Evolutionary conservation across 148 eudicot genomes (phyloP).

Genomic region (Vaccinium myrtillus): DNA sequence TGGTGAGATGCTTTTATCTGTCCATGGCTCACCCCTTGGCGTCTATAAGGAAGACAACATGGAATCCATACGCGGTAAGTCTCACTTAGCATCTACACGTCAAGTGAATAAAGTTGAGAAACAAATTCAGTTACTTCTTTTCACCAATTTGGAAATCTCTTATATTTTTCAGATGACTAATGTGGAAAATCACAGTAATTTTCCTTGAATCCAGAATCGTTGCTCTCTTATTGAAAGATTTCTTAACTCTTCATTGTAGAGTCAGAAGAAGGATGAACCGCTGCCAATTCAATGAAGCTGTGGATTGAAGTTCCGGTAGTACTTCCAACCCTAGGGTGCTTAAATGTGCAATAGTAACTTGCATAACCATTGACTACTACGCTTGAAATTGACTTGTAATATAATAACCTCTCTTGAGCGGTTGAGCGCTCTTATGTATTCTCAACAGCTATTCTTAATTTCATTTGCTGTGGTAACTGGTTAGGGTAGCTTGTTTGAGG

Average conservation of each 20-base stretch:
- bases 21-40: slow-evolving; percentile 95
- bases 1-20: slow-evolving; percentile 93
- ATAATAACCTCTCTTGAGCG: too few relatives aligned
- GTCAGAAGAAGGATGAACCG: slow-evolving; percentile 35
- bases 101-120: background rate
- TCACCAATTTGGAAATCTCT: background rate
- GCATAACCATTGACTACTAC: background rate
- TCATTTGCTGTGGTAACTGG: background rate
- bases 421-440: too few relatives aligned
- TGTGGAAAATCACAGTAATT: background rate
- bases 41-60: slow-evolving; percentile 89
- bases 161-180: background rate
- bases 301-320: background rate
- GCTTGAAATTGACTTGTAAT: background rate
- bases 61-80: slow-evolving; percentile 80
- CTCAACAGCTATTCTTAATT: too few relatives aligned
- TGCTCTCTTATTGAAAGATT: background rate
- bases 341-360: too few relatives aligned
- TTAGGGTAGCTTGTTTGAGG: background rate
- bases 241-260: slow-evolving; percentile 28
- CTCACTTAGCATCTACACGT: background rate
- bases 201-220: background rate
- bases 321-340: background rate
- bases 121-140: background rate
- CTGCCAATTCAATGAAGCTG: background rate